Conservation (phyloP, 331 rosid species). For the Malus hybrid region DNA sequence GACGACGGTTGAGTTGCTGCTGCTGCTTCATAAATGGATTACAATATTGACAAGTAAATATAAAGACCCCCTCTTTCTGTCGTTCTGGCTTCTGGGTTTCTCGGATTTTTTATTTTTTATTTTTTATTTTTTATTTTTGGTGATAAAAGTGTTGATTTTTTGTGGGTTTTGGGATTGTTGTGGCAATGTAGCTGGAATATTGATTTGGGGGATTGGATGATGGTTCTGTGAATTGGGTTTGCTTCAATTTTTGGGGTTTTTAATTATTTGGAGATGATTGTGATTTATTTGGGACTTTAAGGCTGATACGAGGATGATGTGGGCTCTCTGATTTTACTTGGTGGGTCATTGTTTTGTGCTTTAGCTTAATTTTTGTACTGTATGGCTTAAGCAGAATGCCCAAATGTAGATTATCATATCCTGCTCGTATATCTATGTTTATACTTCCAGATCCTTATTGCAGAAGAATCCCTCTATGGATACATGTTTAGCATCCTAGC, state of each 20-base stretch:
- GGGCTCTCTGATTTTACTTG: conserved; percentile 28
- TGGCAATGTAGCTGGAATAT: conserved; percentile 9
- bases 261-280: conserved; percentile 13
- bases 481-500: background rate
- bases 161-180: background rate
- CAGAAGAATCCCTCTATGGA: background rate
- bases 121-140: background rate
- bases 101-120: background rate
- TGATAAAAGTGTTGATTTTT: background rate
- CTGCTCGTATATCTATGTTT: background rate
- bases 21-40: conserved; percentile 40
- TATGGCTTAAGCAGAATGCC: conserved; percentile 16
- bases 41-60: conserved; percentile 49
- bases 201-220: background rate
- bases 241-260: conserved; percentile 2
- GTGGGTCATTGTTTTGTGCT: conserved; percentile 37
- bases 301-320: conserved; percentile 20
- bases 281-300: conserved; percentile 16
- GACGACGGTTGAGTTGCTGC: conserved; percentile 13
- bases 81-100: conserved; percentile 16
- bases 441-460: conserved; percentile 11
- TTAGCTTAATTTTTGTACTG: background rate
- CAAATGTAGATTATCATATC: conserved; percentile 3
- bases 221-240: conserved; percentile 5
- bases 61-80: conserved; percentile 7